Percentiles rank a stretch among this genome's conserved stretches.
Conservation (phyloP, 495 filamentous ascomycete genomes). For the Penicillium argentinense region DNA sequence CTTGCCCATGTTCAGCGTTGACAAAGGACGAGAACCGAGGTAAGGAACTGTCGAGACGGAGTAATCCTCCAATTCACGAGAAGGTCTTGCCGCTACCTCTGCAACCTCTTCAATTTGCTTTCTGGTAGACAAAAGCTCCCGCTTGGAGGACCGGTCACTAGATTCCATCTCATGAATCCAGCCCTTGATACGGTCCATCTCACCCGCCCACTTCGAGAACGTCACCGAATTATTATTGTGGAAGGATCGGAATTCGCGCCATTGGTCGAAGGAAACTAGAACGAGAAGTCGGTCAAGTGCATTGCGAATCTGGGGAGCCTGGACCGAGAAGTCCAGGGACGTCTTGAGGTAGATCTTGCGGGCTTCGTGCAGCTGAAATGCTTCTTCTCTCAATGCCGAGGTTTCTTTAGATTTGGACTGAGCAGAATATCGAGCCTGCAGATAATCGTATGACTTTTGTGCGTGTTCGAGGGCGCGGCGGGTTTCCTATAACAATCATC, state of each 20-base stretch:
- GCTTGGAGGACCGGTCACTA: constrained; percentile 72
- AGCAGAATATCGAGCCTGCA: constrained; percentile 72
- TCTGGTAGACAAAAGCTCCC: constrained; percentile 75
- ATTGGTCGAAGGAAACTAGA: constrained; percentile 79
- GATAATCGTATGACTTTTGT: constrained; percentile 79
- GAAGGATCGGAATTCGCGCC: constrained; percentile 72
- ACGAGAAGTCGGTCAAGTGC: constrained; percentile 85
- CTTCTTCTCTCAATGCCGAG: constrained; percentile 86
- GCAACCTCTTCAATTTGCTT: constrained; percentile 82
- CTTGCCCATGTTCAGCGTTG: constrained; percentile 48
- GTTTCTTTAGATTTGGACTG: constrained; percentile 94
- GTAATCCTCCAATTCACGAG: constrained; percentile 91
- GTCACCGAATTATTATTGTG: constrained; percentile 56
- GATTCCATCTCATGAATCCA: constrained; percentile 94
- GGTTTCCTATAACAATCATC: constrained; percentile 64
- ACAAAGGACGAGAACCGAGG: constrained; percentile 68
- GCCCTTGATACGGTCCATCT: constrained; percentile 86
- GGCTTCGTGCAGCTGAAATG: constrained; percentile 93
- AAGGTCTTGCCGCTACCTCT: constrained; percentile 68
- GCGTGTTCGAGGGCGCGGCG: constrained; percentile 71
- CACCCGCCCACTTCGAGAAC: constrained; percentile 63
- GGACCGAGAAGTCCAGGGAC: constrained; percentile 88
- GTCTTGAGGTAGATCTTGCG: constrained; percentile 88
- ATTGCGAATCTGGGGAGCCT: constrained; percentile 77
- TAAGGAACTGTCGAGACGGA: constrained; percentile 82